Percentiles rank a stretch among this genome's conserved stretches.
These are phyloP conservation scores for Adansonia rubrostipa DNA, from an alignment of 441 rosid genomes.

Conservation along the genomic window DNA sequence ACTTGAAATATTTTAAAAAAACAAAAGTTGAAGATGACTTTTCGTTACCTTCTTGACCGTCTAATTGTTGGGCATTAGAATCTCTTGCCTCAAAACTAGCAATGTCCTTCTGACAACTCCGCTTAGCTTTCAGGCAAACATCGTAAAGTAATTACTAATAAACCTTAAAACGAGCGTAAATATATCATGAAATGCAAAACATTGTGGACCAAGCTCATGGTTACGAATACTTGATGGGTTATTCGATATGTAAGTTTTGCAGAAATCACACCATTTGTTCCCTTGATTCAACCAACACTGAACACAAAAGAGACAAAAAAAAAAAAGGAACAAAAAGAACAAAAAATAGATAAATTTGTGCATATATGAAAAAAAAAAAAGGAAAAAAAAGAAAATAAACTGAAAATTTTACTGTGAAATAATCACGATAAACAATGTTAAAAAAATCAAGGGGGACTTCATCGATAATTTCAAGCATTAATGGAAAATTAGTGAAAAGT, in stretches of 20 bases:
- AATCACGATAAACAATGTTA: neutral
- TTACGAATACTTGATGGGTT: slow-evolving; percentile 84
- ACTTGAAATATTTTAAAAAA: neutral
- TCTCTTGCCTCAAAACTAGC: slow-evolving; percentile 62
- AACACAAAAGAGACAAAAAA: slow-evolving; percentile 25
- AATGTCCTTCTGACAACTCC: no score
- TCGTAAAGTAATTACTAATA: no score
- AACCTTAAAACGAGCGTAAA: no score
- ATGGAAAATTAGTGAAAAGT: neutral
- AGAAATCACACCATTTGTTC: slow-evolving; percentile 93
- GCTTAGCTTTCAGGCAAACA: no score
- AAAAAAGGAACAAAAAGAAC: neutral
- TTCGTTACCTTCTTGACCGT: slow-evolving; percentile 56
- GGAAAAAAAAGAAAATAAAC: neutral
- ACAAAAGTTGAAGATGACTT: neutral
- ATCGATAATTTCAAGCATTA: neutral
- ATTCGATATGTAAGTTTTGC: slow-evolving; percentile 82
- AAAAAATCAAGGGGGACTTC: neutral
- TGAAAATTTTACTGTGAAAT: neutral
- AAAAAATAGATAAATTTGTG: neutral
- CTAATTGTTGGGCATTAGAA: slow-evolving; percentile 45
- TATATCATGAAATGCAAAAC: no score
- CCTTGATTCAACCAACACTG: slow-evolving; percentile 98
- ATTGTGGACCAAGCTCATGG: slow-evolving; percentile 77
- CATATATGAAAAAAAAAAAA: neutral